These are phyloP conservation scores for Eremothecium coryli DNA, from an alignment of 1,139 yeast genomes.

Conservation along the genomic window DNA sequence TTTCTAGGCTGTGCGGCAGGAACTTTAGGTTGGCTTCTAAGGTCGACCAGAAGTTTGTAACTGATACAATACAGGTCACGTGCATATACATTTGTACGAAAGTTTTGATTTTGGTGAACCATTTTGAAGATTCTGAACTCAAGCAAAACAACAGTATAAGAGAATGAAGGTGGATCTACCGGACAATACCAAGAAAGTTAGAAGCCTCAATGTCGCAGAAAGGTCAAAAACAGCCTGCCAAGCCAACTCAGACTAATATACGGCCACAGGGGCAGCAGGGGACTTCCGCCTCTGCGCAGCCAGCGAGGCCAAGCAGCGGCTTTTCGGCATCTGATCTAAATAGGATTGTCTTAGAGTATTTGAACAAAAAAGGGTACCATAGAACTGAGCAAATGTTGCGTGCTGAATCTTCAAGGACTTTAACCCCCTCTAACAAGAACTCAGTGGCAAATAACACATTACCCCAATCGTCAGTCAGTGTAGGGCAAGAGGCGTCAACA, in stretches of 20 bases:
- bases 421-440: constrained; percentile 42
- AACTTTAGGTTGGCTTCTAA: too few relatives aligned
- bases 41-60: too few relatives aligned
- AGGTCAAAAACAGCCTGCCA: constrained; percentile 12
- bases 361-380: constrained; percentile 88
- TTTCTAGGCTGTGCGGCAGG: too few relatives aligned
- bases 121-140: too few relatives aligned
- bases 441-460: constrained; percentile 24
- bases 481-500: constrained; percentile 4
- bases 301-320: constrained; percentile 10
- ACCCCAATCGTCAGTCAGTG: constrained; percentile 24
- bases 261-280: constrained; percentile 9
- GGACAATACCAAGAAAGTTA: neutral
- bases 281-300: constrained; percentile 3
- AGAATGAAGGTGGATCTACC: too few relatives aligned
- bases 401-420: constrained; percentile 71
- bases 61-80: too few relatives aligned
- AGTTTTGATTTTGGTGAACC: too few relatives aligned
- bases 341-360: constrained; percentile 81
- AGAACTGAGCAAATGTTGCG: constrained; percentile 90
- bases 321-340: constrained; percentile 74
- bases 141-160: neutral
- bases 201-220: constrained; percentile 11
- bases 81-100: too few relatives aligned
- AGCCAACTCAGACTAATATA: constrained; percentile 5